These are phyloP conservation scores for Earliella scabrosa DNA, from an alignment of 1,284 basidiomycete species.

Conservation along the genomic window DNA sequence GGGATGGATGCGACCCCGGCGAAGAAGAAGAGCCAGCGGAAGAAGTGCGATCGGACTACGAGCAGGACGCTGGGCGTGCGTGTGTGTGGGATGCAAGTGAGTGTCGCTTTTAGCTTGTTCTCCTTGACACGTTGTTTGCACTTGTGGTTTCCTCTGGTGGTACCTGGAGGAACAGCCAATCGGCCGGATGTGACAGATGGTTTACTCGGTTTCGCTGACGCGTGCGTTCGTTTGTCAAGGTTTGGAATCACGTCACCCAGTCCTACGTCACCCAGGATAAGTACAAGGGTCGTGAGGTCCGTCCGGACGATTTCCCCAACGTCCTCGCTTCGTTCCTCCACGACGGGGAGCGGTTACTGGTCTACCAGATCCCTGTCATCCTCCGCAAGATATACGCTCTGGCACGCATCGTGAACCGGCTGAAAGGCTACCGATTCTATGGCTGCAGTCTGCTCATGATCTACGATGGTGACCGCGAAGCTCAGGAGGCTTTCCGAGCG, in stretches of 20 bases:
- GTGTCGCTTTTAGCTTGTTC: conserved; percentile 31
- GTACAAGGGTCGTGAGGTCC: conserved; percentile 92
- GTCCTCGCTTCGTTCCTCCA: conserved; percentile 86
- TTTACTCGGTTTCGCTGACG: conserved; percentile 24
- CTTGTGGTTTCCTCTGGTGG: conserved; percentile 6
- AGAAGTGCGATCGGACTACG: conserved; percentile 97
- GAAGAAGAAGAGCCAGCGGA: conserved; percentile 98
- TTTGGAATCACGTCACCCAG: conserved; percentile 86
- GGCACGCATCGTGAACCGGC: conserved; percentile 85
- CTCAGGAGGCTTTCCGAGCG: conserved; percentile 75
- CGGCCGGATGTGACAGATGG: conserved; percentile 1
- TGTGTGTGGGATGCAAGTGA: conserved; percentile 98
- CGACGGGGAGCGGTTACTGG: conserved; percentile 83
- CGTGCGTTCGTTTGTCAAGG: conserved; percentile 52
- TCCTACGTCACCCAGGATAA: conserved; percentile 96
- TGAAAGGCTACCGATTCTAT: conserved; percentile 97
- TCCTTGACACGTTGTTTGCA: conserved; percentile 16
- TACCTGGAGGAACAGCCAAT: conserved; percentile 4
- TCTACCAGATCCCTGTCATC: conserved; percentile 91
- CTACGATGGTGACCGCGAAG: conserved; percentile 93
- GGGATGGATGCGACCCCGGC: conserved; percentile 91
- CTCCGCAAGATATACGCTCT: conserved; percentile 94
- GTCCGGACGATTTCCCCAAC: conserved; percentile 82
- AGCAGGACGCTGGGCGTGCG: conserved; percentile 90
- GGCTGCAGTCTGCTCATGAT: conserved; percentile 97